Conservation (phyloP, 129 eudicot genomes). For the Tagetes erecta region DNA sequence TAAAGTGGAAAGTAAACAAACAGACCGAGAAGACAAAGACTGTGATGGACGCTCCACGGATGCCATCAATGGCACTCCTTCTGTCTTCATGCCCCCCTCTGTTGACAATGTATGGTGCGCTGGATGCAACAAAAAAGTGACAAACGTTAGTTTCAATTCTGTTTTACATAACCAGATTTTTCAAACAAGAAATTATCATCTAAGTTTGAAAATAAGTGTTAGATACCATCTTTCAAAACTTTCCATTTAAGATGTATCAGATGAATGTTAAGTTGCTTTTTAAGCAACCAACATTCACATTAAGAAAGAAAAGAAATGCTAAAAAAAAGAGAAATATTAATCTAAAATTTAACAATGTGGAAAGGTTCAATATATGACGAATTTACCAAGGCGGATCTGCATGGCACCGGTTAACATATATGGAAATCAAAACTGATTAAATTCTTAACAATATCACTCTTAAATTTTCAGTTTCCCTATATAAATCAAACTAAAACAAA, state of each 20-base stretch:
- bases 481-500: no score
- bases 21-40: constrained; percentile 80
- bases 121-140: background rate
- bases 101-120: background rate
- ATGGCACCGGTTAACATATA: background rate
- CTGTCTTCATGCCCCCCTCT: constrained; percentile 47
- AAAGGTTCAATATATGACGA: no score
- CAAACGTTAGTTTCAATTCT: background rate
- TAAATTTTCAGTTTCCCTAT: no score
- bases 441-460: no score
- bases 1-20: constrained; percentile 29
- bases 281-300: background rate
- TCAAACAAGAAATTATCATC: background rate
- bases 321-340: no score
- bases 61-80: constrained; percentile 56
- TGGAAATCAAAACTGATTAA: no score
- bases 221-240: background rate
- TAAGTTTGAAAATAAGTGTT: background rate
- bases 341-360: no score
- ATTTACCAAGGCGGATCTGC: no score
- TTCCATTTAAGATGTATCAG: no score
- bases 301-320: background rate
- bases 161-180: background rate
- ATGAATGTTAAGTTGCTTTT: no score
- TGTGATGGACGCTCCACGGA: constrained; percentile 65